These are phyloP conservation scores for Trichosporon ovoides DNA, from an alignment of 1,284 basidiomycete species.

Conservation along the genomic window DNA sequence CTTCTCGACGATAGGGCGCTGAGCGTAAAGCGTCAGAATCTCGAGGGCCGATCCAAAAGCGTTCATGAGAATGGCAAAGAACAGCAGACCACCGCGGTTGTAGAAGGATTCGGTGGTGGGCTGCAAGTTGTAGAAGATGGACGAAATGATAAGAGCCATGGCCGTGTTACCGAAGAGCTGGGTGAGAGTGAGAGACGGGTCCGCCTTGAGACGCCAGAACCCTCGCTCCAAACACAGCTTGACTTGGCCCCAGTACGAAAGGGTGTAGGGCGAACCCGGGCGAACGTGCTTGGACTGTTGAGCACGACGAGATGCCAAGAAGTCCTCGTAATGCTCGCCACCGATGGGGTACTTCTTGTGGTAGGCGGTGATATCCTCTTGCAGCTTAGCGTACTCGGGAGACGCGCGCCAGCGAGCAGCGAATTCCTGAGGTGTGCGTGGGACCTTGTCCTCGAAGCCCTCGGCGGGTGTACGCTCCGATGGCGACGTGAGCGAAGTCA, in stretches of 20 bases:
- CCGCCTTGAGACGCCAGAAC: constrained; percentile 47
- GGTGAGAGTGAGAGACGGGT: constrained; percentile 47
- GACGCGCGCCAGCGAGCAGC: constrained; percentile 43
- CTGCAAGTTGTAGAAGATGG: constrained; percentile 48
- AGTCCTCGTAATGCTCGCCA: constrained; percentile 45
- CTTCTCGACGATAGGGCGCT: constrained; percentile 51
- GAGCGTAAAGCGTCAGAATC: constrained; percentile 51
- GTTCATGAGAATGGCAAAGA: constrained; percentile 50
- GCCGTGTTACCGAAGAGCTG: constrained; percentile 48
- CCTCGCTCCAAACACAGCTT: constrained; percentile 48
- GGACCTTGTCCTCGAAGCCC: constrained; percentile 54
- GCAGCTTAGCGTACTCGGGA: constrained; percentile 40
- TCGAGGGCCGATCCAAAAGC: constrained; percentile 38
- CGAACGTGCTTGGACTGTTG: constrained; percentile 50
- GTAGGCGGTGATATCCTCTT: constrained; percentile 45
- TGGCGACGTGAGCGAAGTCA: constrained; percentile 59
- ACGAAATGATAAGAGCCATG: constrained; percentile 49
- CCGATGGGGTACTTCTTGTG: constrained; percentile 45
- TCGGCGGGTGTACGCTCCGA: constrained; percentile 56
- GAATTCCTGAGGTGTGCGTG: constrained; percentile 61
- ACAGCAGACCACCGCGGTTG: constrained; percentile 45
- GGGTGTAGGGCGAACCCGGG: constrained; percentile 47
- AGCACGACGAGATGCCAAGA: constrained; percentile 46
- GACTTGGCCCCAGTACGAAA: constrained; percentile 48
- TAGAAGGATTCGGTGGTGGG: constrained; percentile 38